phyloP scores from a whole-genome alignment of 305 asterid species.

The Fraxinus paxiana region DNA sequence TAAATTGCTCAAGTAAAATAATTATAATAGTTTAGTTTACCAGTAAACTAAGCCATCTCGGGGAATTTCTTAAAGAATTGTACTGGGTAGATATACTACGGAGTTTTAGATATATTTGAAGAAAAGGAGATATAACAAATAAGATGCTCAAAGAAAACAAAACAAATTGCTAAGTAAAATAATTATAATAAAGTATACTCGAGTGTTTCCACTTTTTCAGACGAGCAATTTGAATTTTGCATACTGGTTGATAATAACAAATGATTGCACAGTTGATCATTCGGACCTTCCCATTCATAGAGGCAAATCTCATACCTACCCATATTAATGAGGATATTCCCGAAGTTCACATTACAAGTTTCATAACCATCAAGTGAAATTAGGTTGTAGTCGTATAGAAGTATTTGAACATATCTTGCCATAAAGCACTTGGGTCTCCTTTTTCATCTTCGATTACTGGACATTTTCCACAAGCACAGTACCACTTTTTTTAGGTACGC shows the following conservation, averaged over 20 bases:
- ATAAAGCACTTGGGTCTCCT: background rate
- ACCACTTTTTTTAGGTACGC: background rate
- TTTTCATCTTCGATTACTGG: background rate
- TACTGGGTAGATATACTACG: background rate
- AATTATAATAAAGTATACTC: background rate
- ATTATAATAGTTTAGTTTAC: background rate
- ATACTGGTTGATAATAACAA: background rate
- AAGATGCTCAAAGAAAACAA: background rate
- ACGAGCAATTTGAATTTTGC: background rate
- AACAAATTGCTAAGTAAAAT: background rate
- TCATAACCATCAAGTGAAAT: background rate
- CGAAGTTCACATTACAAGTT: background rate
- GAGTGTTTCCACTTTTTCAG: background rate
- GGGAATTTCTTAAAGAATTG: background rate
- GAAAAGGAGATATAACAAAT: background rate
- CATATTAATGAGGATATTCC: background rate
- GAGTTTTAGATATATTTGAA: background rate
- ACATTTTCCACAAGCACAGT: background rate
- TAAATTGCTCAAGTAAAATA: background rate
- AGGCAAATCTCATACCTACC: background rate
- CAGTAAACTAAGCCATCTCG: background rate
- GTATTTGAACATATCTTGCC: background rate
- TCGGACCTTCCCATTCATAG: background rate
- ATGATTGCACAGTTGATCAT: background rate
- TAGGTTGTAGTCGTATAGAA: background rate